A percentile compares a stretch with the other conserved stretches of the same genome.
These are phyloP conservation scores for Tetragonia tetragonoides DNA, from an alignment of 148 eudicot genomes.

Conservation along the genomic window DNA sequence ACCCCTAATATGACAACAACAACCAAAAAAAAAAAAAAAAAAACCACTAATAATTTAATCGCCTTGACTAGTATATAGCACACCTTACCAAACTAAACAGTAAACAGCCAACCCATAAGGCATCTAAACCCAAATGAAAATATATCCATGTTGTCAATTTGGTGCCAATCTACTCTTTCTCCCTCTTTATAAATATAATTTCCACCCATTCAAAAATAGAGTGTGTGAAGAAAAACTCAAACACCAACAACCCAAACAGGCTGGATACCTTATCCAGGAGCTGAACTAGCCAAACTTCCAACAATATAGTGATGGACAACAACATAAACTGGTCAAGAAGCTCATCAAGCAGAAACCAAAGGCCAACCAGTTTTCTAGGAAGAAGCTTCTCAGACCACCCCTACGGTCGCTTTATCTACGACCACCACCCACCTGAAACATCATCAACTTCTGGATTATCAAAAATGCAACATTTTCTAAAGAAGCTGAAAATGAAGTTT, in stretches of 20 bases:
- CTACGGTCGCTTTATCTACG: conserved; percentile 29
- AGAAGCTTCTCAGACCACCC: conserved; percentile 30
- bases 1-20: too few relatives aligned
- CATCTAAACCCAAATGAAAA: too few relatives aligned
- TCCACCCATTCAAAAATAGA: too few relatives aligned
- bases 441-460: not conserved
- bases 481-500: conserved; percentile 48
- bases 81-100: too few relatives aligned
- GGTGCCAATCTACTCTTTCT: too few relatives aligned
- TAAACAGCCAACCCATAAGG: too few relatives aligned
- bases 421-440: not conserved
- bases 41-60: too few relatives aligned
- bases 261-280: not conserved
- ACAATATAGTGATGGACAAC: conserved; percentile 12
- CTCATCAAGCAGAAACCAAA: not conserved
- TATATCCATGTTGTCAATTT: too few relatives aligned
- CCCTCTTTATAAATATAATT: not conserved
- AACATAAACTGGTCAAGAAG: not conserved
- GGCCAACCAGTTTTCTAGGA: not conserved
- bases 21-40: too few relatives aligned
- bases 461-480: conserved; percentile 37
- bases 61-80: too few relatives aligned
- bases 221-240: not conserved
- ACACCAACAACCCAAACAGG: not conserved
- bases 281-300: not conserved